phyloP scores from a whole-genome alignment of 176 grass and related monocot genomes.

The Carex pumila region DNA sequence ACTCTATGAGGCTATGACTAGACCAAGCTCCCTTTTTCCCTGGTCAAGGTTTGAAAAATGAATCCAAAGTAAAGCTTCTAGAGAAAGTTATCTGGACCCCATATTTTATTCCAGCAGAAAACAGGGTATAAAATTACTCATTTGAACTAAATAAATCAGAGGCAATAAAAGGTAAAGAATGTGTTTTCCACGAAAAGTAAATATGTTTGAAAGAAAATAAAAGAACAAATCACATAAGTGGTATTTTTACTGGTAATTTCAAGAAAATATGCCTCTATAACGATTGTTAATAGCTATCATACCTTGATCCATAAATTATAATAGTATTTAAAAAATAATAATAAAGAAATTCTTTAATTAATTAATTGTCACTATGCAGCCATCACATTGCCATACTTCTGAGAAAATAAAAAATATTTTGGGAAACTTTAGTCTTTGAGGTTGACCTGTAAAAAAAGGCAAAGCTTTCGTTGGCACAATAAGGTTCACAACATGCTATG shows the following conservation, averaged over 20 bases:
- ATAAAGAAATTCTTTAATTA: neutral
- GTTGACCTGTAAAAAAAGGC: neutral
- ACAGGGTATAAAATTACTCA: neutral
- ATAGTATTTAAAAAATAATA: neutral
- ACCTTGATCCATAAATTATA: neutral
- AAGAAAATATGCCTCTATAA: too few relatives aligned
- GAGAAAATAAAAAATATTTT: neutral
- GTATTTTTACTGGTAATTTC: neutral
- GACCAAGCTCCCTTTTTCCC: neutral
- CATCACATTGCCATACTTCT: neutral
- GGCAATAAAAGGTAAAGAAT: neutral
- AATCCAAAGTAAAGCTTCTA: neutral
- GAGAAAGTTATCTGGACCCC: neutral
- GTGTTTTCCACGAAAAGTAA: neutral
- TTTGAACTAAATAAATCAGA: neutral
- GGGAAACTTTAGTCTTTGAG: neutral
- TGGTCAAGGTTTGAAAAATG: slow-evolving; percentile 2
- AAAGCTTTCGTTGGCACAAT: neutral
- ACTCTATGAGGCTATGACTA: neutral
- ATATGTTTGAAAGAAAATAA: neutral
- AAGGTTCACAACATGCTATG: slow-evolving; percentile 3
- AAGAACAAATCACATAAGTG: neutral
- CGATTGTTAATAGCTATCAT: too few relatives aligned
- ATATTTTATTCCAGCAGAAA: neutral
- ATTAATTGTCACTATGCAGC: neutral